Percentiles rank a stretch among this genome's conserved stretches.
These are phyloP conservation scores for Huntiella abstrusa DNA, from an alignment of 2,329 filamentous ascomycete genomes.

Conservation along the genomic window DNA sequence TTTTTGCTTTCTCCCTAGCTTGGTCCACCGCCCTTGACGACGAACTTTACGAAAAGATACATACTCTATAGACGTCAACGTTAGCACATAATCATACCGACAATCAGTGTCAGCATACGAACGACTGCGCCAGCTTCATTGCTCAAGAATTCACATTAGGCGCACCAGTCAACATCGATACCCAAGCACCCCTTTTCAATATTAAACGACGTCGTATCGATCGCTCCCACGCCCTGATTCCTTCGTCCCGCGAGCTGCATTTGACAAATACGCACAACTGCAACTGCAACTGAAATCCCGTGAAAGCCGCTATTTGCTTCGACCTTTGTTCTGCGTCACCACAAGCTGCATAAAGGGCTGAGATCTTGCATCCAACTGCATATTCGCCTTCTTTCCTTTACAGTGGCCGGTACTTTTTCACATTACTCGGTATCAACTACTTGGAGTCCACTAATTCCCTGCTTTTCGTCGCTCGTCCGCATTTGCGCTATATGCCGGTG, in stretches of 20 bases:
- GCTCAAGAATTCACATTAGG: not conserved
- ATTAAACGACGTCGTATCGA: not conserved
- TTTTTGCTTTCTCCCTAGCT: not conserved
- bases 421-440: not conserved
- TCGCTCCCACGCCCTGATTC: too few species aligned
- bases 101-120: not conserved
- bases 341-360: too few species aligned
- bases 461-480: not conserved
- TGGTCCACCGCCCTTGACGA: not conserved
- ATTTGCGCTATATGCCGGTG: slow-evolving; percentile 5
- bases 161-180: not conserved
- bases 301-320: too few species aligned
- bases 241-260: too few species aligned
- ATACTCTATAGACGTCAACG: not conserved
- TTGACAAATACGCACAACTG: too few species aligned
- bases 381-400: not conserved
- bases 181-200: not conserved
- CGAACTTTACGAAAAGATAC: not conserved
- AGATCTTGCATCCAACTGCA: not conserved
- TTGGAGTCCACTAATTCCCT: not conserved
- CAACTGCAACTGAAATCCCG: too few species aligned
- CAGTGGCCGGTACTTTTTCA: not conserved
- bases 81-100: not conserved
- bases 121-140: not conserved
- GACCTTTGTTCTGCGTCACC: too few species aligned